Evolutionary conservation across 2,329 filamentous ascomycete species (phyloP).

Genomic region (Ciborinia camelliae): DNA sequence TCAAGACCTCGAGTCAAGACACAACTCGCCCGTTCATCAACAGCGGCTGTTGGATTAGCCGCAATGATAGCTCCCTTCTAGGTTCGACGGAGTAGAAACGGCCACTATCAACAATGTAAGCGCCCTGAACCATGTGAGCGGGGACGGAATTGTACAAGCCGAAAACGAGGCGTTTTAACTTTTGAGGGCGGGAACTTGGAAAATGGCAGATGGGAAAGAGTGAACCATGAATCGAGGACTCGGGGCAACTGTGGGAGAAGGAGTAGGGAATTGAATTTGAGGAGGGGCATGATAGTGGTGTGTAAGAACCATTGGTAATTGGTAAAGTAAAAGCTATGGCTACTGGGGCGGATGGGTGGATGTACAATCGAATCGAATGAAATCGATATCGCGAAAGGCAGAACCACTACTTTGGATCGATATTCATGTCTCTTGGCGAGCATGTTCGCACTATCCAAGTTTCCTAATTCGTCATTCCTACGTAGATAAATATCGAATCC

Average conservation of each 20-base stretch:
- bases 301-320: not conserved
- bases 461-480: not conserved
- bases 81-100: constrained; percentile 12
- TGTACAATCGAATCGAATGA: not conserved
- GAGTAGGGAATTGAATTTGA: not conserved
- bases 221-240: too few species aligned
- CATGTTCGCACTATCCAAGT: not conserved
- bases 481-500: not conserved
- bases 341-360: not conserved
- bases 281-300: not conserved
- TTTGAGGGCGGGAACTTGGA: not conserved
- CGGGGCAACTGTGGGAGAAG: not conserved
- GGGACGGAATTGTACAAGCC: not conserved
- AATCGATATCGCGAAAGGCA: not conserved
- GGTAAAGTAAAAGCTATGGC: not conserved
- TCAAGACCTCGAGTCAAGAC: too few species aligned
- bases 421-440: not conserved
- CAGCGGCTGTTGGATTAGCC: constrained; percentile 1
- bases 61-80: not conserved
- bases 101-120: not conserved
- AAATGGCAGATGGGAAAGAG: not conserved
- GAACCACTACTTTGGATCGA: constrained; percentile 3
- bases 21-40: not conserved
- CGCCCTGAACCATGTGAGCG: not conserved
- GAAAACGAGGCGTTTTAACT: constrained; percentile 1